These are phyloP conservation scores for Clathrus columnatus DNA, from an alignment of 768 basidiomycete species.

Conservation along the genomic window DNA sequence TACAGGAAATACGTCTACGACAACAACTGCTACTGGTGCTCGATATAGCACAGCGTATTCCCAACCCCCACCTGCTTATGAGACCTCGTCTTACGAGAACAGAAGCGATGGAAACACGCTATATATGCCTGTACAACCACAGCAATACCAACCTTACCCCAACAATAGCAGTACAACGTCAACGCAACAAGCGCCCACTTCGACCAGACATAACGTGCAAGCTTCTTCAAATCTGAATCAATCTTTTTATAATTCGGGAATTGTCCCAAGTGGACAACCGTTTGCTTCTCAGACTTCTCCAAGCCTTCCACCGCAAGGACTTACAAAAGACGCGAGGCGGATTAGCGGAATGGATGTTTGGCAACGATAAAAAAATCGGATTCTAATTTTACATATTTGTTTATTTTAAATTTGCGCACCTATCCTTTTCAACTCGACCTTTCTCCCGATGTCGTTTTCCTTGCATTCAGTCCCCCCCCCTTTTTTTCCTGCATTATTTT, in stretches of 20 bases:
- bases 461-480: too few relatives aligned
- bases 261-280: slow-evolving; percentile 40
- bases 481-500: slow-evolving; percentile 4
- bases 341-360: slow-evolving; percentile 42
- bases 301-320: slow-evolving; percentile 10
- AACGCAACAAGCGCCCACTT: slow-evolving; percentile 13
- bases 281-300: slow-evolving; percentile 2
- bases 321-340: slow-evolving; percentile 11
- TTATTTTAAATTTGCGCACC: neutral
- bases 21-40: slow-evolving; percentile 51
- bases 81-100: neutral
- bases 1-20: slow-evolving; percentile 40
- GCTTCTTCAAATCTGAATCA: slow-evolving; percentile 44
- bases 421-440: neutral
- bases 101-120: slow-evolving; percentile 30
- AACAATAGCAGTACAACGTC: slow-evolving; percentile 25
- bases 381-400: neutral
- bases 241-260: slow-evolving; percentile 64
- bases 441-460: too few relatives aligned
- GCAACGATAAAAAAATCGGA: slow-evolving; percentile 46
- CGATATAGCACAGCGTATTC: slow-evolving; percentile 27
- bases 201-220: slow-evolving; percentile 36
- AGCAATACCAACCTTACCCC: slow-evolving; percentile 57
- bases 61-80: slow-evolving; percentile 20
- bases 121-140: slow-evolving; percentile 79